phyloP scores from a whole-genome alignment of 176 grass and related monocot genomes.

The Paspalum vaginatum region DNA sequence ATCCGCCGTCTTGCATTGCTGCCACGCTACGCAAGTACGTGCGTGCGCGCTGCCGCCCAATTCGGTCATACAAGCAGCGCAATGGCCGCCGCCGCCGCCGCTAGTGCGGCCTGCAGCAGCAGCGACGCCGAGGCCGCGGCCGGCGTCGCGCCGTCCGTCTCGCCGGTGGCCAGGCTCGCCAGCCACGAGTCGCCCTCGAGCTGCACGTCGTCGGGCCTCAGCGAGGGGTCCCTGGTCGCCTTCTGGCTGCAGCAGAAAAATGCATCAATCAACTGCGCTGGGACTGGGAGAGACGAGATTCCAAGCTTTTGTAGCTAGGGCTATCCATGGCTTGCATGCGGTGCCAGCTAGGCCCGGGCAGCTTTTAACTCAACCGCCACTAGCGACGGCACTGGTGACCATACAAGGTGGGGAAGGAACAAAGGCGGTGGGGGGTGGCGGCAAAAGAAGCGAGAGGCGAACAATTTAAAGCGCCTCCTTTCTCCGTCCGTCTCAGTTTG shows the following conservation, averaged over 20 bases:
- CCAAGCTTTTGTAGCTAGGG: slow-evolving; percentile 30
- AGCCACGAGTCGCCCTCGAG: slow-evolving; percentile 71
- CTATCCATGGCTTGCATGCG: slow-evolving; percentile 36
- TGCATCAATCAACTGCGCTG: not conserved
- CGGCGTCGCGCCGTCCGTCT: slow-evolving; percentile 25
- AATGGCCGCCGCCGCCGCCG: slow-evolving; percentile 13
- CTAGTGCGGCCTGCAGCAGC: slow-evolving; percentile 38
- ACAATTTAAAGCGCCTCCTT: slow-evolving; percentile 60
- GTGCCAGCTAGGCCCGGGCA: slow-evolving; percentile 38
- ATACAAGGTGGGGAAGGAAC: slow-evolving; percentile 73
- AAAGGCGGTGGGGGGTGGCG: slow-evolving; percentile 40
- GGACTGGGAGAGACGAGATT: slow-evolving; percentile 22
- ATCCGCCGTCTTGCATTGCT: no score
- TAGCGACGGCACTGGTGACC: slow-evolving; percentile 54
- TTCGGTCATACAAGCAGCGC: slow-evolving; percentile 37
- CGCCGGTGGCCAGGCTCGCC: slow-evolving; percentile 77
- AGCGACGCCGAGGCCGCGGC: slow-evolving; percentile 14
- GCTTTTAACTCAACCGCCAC: slow-evolving; percentile 69
- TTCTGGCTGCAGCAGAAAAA: slow-evolving; percentile 57
- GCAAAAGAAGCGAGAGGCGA: slow-evolving; percentile 52
- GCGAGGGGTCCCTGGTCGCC: slow-evolving; percentile 45
- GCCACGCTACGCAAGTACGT: not conserved
- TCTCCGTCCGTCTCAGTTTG: slow-evolving; percentile 23
- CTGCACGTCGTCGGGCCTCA: slow-evolving; percentile 56
- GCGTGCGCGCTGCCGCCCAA: not conserved